Evolutionary conservation across 2,329 filamentous ascomycete species (phyloP), one percentile per base, ranked within the genome.

Genomic region (Calonectria leucothoes): DNA sequence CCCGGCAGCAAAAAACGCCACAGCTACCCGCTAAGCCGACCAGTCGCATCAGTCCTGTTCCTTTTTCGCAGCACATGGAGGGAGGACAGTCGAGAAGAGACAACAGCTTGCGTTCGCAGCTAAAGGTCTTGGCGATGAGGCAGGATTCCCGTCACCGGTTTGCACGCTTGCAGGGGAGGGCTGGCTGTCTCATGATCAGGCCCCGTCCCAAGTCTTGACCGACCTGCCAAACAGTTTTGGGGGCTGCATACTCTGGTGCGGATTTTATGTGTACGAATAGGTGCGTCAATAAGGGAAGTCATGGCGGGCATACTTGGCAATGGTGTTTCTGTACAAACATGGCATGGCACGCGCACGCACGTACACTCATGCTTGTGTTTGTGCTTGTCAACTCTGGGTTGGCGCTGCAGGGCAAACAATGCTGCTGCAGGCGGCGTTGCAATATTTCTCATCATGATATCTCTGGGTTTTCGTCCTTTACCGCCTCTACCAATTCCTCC

Each of bases 401-500:
- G 76, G 78, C 74, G 74, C 73, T 72, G 63, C 66, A 72, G 49
- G 59, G 59, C 63, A 64, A 68, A 31, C 59, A 39, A 70, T 70
- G 71, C 61, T 73, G 59, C 64, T 78, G 64, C 66, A 71, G 64
- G 63, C 61, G 52, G 76, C 57, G 72, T 55, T 74, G 45, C 37
- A 51, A 77, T 71, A 77, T 70, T 70, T 52, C 39, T 55, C 39
- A 68, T 75, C 72, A 75, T 72, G 79, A 81, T 76, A 85, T 83
- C 78, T 88, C 87, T 11, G 84, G 84, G 67, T 86, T 85, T 59
- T 85, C 82, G 39, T 87, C 85, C 78, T 86, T 86, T 64, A 89
- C 88, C 37, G 90, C 91, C 72, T 88, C 87, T 39, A 93, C 88
- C 74, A 93, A 81, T 73, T 89, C 90, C 63, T 92, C 89, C 85